phyloP scores from a whole-genome alignment of 1,284 basidiomycete species.

The Sanghuangporus weigelae region DNA sequence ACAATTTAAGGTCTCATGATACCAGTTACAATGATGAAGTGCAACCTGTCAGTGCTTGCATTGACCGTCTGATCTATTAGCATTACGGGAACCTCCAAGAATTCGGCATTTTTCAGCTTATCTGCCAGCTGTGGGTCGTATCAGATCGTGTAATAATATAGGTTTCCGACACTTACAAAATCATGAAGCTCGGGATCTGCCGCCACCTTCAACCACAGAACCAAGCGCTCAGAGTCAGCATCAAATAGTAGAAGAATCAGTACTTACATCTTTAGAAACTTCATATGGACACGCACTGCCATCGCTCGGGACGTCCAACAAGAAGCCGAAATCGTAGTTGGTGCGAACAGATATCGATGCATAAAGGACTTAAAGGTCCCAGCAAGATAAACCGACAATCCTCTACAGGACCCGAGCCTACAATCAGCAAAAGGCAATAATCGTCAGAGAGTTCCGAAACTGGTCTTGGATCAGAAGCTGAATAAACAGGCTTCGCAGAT shows the following conservation, averaged over 20 bases:
- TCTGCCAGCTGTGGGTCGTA: not conserved
- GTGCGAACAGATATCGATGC: conserved; percentile 63
- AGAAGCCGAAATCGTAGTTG: conserved; percentile 77
- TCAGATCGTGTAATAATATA: conserved; percentile 1
- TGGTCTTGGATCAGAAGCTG: not conserved
- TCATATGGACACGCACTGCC: conserved; percentile 50
- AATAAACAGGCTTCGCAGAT: not conserved
- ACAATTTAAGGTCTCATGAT: conserved; percentile 1
- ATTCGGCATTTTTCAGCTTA: conserved; percentile 44
- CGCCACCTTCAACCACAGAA: conserved; percentile 33
- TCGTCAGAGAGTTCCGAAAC: not conserved
- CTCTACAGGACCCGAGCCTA: conserved; percentile 78
- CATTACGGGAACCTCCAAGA: conserved; percentile 22
- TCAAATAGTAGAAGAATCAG: not conserved
- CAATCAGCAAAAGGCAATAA: not conserved
- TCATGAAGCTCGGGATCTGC: conserved; percentile 49
- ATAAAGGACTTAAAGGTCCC: conserved; percentile 67
- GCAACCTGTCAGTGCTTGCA: conserved; percentile 75
- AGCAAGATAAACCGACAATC: conserved; percentile 61
- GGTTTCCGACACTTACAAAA: conserved; percentile 33
- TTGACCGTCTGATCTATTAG: conserved; percentile 53
- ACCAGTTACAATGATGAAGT: conserved; percentile 13
- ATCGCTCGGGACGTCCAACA: conserved; percentile 31
- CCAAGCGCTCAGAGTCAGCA: not conserved
- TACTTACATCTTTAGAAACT: conserved; percentile 62